Base-by-base conservation (phyloP, 768 basidiomycete species). In the Termitomyces sp. region DNA sequence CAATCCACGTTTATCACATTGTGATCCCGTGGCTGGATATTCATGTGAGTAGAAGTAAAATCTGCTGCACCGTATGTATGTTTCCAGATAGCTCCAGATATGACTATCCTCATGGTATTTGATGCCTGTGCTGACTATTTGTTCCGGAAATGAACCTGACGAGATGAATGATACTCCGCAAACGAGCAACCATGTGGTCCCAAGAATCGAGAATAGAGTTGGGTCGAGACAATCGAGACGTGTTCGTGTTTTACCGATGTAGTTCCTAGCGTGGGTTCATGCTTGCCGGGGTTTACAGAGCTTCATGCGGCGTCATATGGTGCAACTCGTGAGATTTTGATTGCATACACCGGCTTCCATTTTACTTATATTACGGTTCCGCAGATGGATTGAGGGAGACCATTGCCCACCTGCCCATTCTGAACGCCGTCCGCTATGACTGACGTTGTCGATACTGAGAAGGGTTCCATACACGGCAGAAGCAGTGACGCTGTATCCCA, bases 391-490 rank as follows among this genome's bases (percentile, higher is more conserved):
- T 9, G 1, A 25, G 37, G 15, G 29, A 58, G 60, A 57, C 55
- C 58, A 42, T 48, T n/a, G 57, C 60, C 60, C 65, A 38, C 60
- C 32, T 54, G 36, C 61, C 56, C 56, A 51, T 60, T 36, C 56
- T 56, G 37, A 57, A 56, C 57, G 57, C 55, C 40, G 34, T 60
- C 34, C 56, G 46, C 32, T 61, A 67, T 69, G 68, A 36, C 62
- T 34, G 64, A 65, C 62, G 60, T 63, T 45, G 45, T 54, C 51
- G 68, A 67, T 29, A 65, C 60, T 42, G 68, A 69, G 60, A 66
- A 66, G 57, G 62, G 60, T 57, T 68, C 51, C 61, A 50, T 43
- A 20, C 15, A 47, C 17, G 63, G 58, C 38, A 47, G 63, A 42
- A 52, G 60, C 60, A 63, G 60, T 34, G 65, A 66, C 53, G 54